Percentiles rank a stretch among this genome's conserved stretches.
These are phyloP conservation scores for Phragmites australis DNA, from an alignment of 176 grass and related monocot genomes.

Conservation along the genomic window DNA sequence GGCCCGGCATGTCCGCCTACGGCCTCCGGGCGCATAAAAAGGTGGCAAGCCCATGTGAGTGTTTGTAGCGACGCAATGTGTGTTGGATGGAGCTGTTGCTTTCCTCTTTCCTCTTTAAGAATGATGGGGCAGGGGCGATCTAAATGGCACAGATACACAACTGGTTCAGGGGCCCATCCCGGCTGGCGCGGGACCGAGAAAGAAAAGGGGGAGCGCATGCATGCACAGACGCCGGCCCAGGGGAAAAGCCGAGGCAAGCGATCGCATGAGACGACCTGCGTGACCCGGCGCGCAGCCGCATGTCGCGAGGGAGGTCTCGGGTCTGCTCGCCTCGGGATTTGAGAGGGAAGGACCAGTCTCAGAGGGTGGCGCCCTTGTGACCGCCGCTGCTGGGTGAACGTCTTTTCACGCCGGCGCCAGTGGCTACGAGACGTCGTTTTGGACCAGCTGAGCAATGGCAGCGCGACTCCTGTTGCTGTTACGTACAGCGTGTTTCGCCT, in stretches of 20 bases:
- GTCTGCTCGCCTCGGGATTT: conserved; percentile 38
- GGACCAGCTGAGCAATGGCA: not conserved
- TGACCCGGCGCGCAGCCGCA: not conserved
- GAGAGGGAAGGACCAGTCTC: conserved; percentile 16
- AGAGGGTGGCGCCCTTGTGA: not conserved
- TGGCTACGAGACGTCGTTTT: not conserved
- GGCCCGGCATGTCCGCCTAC: no score
- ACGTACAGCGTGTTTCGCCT: no score
- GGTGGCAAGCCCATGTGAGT: conserved; percentile 35
- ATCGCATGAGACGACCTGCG: not conserved
- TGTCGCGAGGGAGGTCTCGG: no score
- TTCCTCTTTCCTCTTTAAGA: not conserved
- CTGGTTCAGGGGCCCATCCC: not conserved
- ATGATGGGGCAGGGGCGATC: not conserved
- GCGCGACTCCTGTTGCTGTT: not conserved
- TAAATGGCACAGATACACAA: not conserved
- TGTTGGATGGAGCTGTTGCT: not conserved
- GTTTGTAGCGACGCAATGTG: not conserved
- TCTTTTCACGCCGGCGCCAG: conserved; percentile 18
- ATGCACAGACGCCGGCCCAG: not conserved
- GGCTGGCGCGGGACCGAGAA: not conserved
- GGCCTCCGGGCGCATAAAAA: not conserved
- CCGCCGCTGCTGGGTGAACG: not conserved
- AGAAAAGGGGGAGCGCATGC: not conserved
- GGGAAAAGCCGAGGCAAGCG: not conserved